Conservation (phyloP, 1,139 yeast species). For the Zygosaccharomyces pseudobailii region DNA sequence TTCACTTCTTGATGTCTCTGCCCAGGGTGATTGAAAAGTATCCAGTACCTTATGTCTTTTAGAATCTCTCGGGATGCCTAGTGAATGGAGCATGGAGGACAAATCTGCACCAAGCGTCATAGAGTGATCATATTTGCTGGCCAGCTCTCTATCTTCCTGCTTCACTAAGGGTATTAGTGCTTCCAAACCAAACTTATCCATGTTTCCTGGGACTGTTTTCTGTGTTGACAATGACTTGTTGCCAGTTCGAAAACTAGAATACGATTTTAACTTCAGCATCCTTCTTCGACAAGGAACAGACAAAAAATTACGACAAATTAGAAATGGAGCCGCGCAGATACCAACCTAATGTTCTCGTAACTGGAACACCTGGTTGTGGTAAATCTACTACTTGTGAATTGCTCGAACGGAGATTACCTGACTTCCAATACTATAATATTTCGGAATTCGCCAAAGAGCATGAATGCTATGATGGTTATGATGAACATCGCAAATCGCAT, state of each 20-base stretch:
- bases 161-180: constrained; percentile 66
- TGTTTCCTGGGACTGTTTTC: constrained; percentile 13
- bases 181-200: constrained; percentile 67
- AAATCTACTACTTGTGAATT: constrained; percentile 79
- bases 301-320: neutral
- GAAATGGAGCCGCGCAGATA: constrained; percentile 24
- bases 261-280: neutral
- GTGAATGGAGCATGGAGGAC: constrained; percentile 56
- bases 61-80: constrained; percentile 29
- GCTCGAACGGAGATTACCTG: constrained; percentile 48
- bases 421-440: constrained; percentile 58
- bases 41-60: constrained; percentile 45
- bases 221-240: neutral
- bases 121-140: constrained; percentile 28
- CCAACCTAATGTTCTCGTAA: constrained; percentile 75
- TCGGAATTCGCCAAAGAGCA: constrained; percentile 79
- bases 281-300: neutral
- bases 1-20: constrained; percentile 81
- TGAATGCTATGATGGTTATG: constrained; percentile 77
- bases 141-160: constrained; percentile 25
- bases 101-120: constrained; percentile 83
- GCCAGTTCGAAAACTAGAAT: neutral
- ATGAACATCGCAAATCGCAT: constrained; percentile 75
- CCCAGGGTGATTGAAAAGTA: constrained; percentile 90
- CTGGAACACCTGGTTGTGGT: constrained; percentile 99